These are phyloP conservation scores for Scorias spongiosa DNA, from an alignment of 2,329 filamentous ascomycete species.

Conservation along the genomic window DNA sequence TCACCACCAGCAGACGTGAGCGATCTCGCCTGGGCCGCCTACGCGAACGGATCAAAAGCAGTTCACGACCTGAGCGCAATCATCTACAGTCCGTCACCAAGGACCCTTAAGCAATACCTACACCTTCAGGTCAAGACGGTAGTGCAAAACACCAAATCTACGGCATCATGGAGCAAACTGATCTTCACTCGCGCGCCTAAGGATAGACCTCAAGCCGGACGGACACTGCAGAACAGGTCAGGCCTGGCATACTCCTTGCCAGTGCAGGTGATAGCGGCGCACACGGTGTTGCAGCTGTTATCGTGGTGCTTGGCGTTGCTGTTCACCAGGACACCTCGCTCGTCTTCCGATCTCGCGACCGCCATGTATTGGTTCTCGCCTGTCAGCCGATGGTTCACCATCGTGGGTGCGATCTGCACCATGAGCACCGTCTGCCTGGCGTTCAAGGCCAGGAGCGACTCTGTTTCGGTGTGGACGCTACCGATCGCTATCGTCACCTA, in stretches of 20 bases:
- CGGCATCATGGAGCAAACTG: conserved; percentile 3
- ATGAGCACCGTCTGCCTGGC: conserved; percentile 5
- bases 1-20: conserved; percentile 3
- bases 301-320: conserved; percentile 7
- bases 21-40: conserved; percentile 5
- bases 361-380: conserved; percentile 8
- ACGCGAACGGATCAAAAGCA: conserved; percentile 1
- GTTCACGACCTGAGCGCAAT: conserved; percentile 8
- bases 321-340: conserved; percentile 6
- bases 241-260: conserved; percentile 6
- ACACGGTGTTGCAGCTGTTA: conserved; percentile 9
- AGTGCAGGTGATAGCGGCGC: conserved; percentile 4
- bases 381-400: conserved; percentile 8
- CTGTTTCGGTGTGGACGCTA: conserved; percentile 7
- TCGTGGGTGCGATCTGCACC: conserved; percentile 6
- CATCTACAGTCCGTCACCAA: conserved; percentile 4
- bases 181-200: conserved; percentile 4
- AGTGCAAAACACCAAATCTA: neutral
- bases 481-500: conserved; percentile 5
- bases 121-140: neutral
- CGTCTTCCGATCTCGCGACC: conserved; percentile 5
- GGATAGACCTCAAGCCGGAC: conserved; percentile 1
- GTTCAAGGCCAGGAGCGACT: conserved; percentile 8
- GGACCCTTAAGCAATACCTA: conserved; percentile 1
- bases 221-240: conserved; percentile 6